Evolutionary conservation across 768 basidiomycete species (phyloP).

Genomic region (Auriscalpium microsporum): DNA sequence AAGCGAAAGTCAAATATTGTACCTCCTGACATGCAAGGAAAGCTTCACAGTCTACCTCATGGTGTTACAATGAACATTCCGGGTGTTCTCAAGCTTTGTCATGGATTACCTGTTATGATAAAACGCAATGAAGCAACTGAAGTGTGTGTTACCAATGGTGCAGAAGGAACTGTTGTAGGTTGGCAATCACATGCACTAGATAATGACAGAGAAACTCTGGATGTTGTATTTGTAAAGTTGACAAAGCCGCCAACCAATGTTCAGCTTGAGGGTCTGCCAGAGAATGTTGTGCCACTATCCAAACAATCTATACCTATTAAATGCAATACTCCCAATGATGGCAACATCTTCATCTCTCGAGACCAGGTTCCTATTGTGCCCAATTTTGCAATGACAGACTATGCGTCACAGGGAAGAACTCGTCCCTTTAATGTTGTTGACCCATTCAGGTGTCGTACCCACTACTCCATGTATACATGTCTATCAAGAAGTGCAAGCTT

Average conservation of each 20-base stretch:
- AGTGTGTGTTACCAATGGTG: constrained; percentile 19
- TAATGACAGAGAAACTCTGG: background rate
- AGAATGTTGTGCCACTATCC: constrained; percentile 15
- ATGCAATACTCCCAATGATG: constrained; percentile 5
- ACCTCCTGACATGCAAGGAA: constrained; percentile 6
- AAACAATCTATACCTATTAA: background rate
- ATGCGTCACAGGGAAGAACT: constrained; percentile 16
- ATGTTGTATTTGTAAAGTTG: constrained; percentile 12
- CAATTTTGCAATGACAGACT: constrained; percentile 21
- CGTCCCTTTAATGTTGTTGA: constrained; percentile 13
- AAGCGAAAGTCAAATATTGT: background rate
- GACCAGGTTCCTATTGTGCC: constrained; percentile 13
- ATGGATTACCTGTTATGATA: constrained; percentile 18
- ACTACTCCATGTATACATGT: constrained; percentile 17
- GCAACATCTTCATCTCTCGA: background rate
- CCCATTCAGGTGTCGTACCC: constrained; percentile 3
- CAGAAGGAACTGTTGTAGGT: constrained; percentile 13
- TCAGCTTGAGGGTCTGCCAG: constrained; percentile 10
- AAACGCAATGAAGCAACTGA: constrained; percentile 18
- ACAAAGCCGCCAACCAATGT: constrained; percentile 1
- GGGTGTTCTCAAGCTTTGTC: constrained; percentile 13
- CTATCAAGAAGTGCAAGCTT: constrained; percentile 14
- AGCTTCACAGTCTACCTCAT: constrained; percentile 17
- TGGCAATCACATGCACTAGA: constrained; percentile 4
- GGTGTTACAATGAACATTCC: constrained; percentile 10